Conservation (phyloP, 129 eudicot species). For the Escallonia herrerae region DNA sequence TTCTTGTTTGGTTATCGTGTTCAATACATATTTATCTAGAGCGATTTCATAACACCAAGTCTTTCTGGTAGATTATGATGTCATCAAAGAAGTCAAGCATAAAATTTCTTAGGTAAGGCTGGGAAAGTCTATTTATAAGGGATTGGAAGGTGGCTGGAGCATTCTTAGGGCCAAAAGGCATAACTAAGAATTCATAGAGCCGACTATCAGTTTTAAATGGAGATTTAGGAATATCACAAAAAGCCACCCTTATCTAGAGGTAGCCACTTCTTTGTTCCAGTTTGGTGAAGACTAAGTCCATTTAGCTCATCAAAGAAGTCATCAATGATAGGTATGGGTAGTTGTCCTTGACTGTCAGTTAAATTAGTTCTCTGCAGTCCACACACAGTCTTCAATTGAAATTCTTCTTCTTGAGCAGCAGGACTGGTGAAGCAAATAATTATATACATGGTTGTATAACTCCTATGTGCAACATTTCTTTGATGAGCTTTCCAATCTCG, state of each 20-base stretch:
- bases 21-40: no score
- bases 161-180: not conserved
- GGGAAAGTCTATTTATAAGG: not conserved
- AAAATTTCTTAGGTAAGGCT: not conserved
- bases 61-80: not conserved
- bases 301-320: conserved; percentile 9
- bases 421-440: not conserved
- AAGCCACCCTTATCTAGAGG: not conserved
- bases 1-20: no score
- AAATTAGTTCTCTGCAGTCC: conserved; percentile 6
- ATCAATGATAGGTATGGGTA: conserved; percentile 8
- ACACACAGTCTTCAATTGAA: not conserved
- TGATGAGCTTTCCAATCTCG: conserved; percentile 1
- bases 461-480: not conserved
- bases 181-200: not conserved
- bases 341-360: conserved; percentile 3
- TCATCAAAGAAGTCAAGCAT: not conserved
- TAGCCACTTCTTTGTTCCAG: not conserved
- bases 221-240: not conserved
- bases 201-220: conserved; percentile 9
- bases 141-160: not conserved
- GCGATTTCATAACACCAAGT: no score
- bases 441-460: not conserved
- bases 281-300: not conserved
- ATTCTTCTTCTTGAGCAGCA: not conserved